These are phyloP conservation scores for Gossypium australe DNA, from an alignment of 345 rosid species.

Conservation along the genomic window DNA sequence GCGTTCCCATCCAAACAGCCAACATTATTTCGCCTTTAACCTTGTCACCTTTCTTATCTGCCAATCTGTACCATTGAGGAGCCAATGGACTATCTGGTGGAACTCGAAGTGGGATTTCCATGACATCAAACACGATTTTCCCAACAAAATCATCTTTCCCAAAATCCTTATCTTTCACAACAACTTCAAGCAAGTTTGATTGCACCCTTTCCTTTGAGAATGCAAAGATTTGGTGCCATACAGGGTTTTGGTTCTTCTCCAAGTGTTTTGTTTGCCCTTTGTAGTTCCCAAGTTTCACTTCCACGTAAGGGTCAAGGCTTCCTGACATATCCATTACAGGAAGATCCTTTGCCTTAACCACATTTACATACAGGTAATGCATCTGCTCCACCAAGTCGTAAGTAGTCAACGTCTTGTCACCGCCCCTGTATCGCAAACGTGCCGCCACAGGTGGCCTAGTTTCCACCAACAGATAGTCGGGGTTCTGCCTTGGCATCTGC, in stretches of 20 bases:
- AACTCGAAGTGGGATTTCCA: slow-evolving; percentile 69
- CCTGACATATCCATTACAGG: slow-evolving; percentile 85
- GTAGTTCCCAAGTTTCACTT: slow-evolving; percentile 92
- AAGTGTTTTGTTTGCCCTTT: slow-evolving; percentile 70
- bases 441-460: slow-evolving; percentile 86
- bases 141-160: slow-evolving; percentile 85
- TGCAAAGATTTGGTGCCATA: slow-evolving; percentile 90
- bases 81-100: slow-evolving; percentile 96
- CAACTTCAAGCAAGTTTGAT: slow-evolving; percentile 67
- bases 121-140: slow-evolving; percentile 43
- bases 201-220: slow-evolving; percentile 83
- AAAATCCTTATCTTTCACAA: slow-evolving; percentile 71
- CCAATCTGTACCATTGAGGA: slow-evolving; percentile 88
- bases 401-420: slow-evolving; percentile 69
- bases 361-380: slow-evolving; percentile 79
- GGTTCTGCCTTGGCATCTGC: slow-evolving; percentile 64
- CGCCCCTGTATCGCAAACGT: slow-evolving; percentile 50
- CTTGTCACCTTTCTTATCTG: slow-evolving; percentile 62
- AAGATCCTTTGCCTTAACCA: slow-evolving; percentile 85
- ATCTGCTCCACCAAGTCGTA: slow-evolving; percentile 93
- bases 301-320: slow-evolving; percentile 88
- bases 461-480: slow-evolving; percentile 65
- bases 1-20: slow-evolving; percentile 97
- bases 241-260: slow-evolving; percentile 81
- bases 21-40: slow-evolving; percentile 83